A percentile compares a stretch with the other conserved stretches of the same genome.
Evolutionary conservation across 2,329 filamentous ascomycete species (phyloP).

Genomic region (Fusarium tupiense): DNA sequence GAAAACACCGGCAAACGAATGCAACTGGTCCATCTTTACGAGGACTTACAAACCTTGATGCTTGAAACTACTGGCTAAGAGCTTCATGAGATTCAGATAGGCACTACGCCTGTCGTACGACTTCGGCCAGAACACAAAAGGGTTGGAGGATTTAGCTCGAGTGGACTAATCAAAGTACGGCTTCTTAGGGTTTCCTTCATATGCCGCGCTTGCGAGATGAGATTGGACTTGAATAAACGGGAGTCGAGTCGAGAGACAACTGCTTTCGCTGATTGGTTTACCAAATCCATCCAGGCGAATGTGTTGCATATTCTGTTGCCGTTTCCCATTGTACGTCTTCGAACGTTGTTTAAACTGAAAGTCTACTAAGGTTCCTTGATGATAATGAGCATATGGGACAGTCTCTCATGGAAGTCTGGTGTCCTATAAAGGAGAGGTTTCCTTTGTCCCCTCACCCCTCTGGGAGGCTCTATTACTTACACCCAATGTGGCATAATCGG

Average conservation of each 20-base stretch:
- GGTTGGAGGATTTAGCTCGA: neutral
- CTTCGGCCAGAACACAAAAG: neutral
- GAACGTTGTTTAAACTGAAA: neutral
- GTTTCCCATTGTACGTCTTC: accelerated
- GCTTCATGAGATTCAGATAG: neutral
- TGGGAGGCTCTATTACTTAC: neutral
- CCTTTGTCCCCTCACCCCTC: neutral
- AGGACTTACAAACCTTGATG: neutral
- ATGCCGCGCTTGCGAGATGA: too few relatives aligned
- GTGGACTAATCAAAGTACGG: neutral
- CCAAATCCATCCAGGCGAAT: too few relatives aligned
- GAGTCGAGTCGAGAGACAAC: neutral
- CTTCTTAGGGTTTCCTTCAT: neutral
- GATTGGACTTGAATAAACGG: accelerated
- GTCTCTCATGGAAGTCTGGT: neutral
- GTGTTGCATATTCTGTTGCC: neutral
- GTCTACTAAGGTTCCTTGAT: neutral
- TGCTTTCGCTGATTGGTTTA: neutral
- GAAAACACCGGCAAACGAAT: neutral
- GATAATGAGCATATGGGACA: neutral
- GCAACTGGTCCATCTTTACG: neutral
- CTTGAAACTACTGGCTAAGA: neutral
- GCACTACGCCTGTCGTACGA: too few relatives aligned
- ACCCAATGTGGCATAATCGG: neutral
- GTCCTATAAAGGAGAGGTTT: neutral